Base-by-base conservation (phyloP, 176 grass and related monocot genomes). In the Saccharum officinarum region DNA sequence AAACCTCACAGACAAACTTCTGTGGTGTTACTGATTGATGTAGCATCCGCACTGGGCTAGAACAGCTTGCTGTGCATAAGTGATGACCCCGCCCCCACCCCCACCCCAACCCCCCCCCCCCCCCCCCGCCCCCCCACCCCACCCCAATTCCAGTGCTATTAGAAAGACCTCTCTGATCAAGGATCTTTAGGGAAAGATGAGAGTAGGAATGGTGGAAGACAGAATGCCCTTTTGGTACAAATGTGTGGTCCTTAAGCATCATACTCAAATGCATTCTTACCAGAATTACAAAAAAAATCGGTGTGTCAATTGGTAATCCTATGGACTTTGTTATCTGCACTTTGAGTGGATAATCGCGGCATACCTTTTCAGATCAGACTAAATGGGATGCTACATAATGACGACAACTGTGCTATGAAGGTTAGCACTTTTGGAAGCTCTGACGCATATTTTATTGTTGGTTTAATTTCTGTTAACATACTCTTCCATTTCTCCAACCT, bases 331-430 rank as follows among this genome's bases (percentile, higher is more conserved):
- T 65, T 54, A 59, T 28, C 33, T 82, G 55, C 28, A 26, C 36
- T 59, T 78, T 38, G 73, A 3, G 6, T 39, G 38, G 72, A 83
- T 79, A 78, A 67, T 75, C 40, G 38, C 72, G 11, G 36, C 66
- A 26, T 22, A 25, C 1, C 67, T 75, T 88, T 93, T 75, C 93
- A 98, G 95, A 91, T 98, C 88, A 95, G 87, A 72, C 87, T 95
- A 81, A 95, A 90, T 72, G 96, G 91, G 61, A 92, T 98, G 85
- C 82, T 98, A 69, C 96, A 98, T 87, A 89, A 77, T 46, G 93
- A 95, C 66, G 93, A 92, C 76, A 98, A 88, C 49, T 92, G 77
- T 71, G 93, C 96, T 38, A 90, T 87, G 22, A 95, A 95, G 93
- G 93, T 98, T 67, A 71, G 77, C 80, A 69, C n/a, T 63, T 77